Evolutionary conservation across 139 green algal genomes (phyloP), one percentile per base, ranked within the genome.

Genomic region (Dunaliella primolecta): DNA sequence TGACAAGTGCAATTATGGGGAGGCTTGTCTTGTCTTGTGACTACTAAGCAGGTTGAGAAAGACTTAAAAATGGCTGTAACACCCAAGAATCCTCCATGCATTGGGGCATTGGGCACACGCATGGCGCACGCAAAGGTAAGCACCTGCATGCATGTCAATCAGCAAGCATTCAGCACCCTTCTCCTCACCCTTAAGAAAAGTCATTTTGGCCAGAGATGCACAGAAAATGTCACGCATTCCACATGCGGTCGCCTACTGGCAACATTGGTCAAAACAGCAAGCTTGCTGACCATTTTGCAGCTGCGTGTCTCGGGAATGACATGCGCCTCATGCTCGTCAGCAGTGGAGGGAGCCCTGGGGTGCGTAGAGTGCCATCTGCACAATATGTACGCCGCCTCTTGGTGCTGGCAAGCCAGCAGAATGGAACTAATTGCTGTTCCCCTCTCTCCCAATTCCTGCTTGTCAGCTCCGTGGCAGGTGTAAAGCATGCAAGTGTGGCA

Each of bases 281-380:
- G 46, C 46, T 25, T 15, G 46, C 46, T 25, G 7, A 64, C 46
- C 15, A 15, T 64, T n/a, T 29, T 84, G 84, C 91, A 97, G 93
- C 84, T 97, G 3, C 92, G 88, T 0, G 89, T 97, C 1, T 83
- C 86, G 71, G 94, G 94, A 38, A 97, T 97, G 94, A 94, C 95
- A 31, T 97, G 94, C 84, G 90, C 91, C 31, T 91, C 94, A 15
- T 97, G 94, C 86, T 93, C 92, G 0, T 88, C 86, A 2, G 92
- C 92, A 2, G 94, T 97, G 0, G 94, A 97, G 35, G 57, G 35
- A 0, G 91, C 90, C 0, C 91, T 97, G 24, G 89, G 86, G 92
- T 93, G 70, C 36, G 85, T 80, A 11, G 27, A 37, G n/a, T n/a
- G n/a, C n/a, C 23, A 36, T 31, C 15, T 55, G 15, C 24, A 25